A percentile compares a stretch with the other conserved stretches of the same genome.
Evolutionary conservation across 768 basidiomycete genomes (phyloP).

Genomic region (Russula foetens): DNA sequence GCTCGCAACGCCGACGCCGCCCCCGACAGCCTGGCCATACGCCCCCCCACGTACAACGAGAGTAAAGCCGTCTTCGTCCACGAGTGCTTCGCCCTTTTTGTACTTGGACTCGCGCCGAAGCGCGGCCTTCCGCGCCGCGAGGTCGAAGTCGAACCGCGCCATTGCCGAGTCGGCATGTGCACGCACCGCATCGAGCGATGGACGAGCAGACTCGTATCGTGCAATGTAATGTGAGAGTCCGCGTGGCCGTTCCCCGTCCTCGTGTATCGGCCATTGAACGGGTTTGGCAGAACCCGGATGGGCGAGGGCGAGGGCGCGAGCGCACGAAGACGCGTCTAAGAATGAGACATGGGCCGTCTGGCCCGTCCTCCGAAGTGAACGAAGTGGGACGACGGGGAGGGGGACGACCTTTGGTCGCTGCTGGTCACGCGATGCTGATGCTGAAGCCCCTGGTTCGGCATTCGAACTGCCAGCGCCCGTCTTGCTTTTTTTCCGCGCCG

Average conservation of each 20-base stretch:
- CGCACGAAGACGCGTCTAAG: slow-evolving; percentile 64
- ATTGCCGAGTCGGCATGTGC: slow-evolving; percentile 77
- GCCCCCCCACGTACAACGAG: slow-evolving; percentile 89
- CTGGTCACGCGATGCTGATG: slow-evolving; percentile 19
- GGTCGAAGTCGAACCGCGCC: slow-evolving; percentile 66
- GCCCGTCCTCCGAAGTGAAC: slow-evolving; percentile 55
- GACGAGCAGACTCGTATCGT: slow-evolving; percentile 59
- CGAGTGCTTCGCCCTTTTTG: slow-evolving; percentile 77
- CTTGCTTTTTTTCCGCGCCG: slow-evolving; percentile 30
- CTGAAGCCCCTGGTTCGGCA: slow-evolving; percentile 12
- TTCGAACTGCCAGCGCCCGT: slow-evolving; percentile 6
- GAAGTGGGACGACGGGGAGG: slow-evolving; percentile 45
- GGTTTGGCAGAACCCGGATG: slow-evolving; percentile 34
- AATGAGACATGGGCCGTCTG: slow-evolving; percentile 63
- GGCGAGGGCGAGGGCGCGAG: slow-evolving; percentile 47
- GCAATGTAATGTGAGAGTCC: slow-evolving; percentile 69
- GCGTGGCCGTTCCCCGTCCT: slow-evolving; percentile 45
- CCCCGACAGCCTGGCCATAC: slow-evolving; percentile 82
- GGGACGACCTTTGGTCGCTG: slow-evolving; percentile 46
- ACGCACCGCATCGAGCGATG: slow-evolving; percentile 63
- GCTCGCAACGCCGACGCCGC: slow-evolving; percentile 58
- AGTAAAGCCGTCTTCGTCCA: slow-evolving; percentile 93
- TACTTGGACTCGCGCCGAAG: slow-evolving; percentile 49
- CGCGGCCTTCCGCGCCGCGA: slow-evolving; percentile 40
- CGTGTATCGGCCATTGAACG: slow-evolving; percentile 48